Evolutionary conservation across 805 yeast genomes (phyloP).

Genomic region (Wickerhamia fluorescens): DNA sequence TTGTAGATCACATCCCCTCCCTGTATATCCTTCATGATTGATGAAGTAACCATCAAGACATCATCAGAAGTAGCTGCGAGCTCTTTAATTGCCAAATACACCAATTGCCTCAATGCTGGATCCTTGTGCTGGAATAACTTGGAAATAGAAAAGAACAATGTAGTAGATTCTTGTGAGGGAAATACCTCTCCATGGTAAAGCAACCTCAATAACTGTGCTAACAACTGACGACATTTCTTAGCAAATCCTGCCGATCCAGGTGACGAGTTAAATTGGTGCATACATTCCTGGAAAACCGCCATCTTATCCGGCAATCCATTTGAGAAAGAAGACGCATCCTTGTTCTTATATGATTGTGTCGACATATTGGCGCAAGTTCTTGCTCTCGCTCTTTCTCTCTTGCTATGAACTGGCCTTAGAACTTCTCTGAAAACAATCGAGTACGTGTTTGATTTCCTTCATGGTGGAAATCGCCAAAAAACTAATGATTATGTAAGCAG

Average conservation of each 20-base stretch:
- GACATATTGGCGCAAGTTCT: constrained; percentile 47
- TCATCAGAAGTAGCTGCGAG: constrained; percentile 79
- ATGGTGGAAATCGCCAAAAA: too few relatives aligned
- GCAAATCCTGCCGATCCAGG: constrained; percentile 60
- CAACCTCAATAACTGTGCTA: constrained; percentile 77
- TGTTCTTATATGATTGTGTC: constrained; percentile 73
- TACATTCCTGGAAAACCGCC: constrained; percentile 95
- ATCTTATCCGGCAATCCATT: constrained; percentile 81
- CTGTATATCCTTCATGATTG: constrained; percentile 97
- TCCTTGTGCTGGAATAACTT: constrained; percentile 92
- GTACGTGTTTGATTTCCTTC: too few relatives aligned
- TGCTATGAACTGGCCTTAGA: too few relatives aligned
- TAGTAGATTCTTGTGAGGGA: constrained; percentile 85
- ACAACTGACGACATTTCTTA: constrained; percentile 72
- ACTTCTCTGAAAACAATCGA: too few relatives aligned
- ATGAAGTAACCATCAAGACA: constrained; percentile 94
- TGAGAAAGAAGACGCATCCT: constrained; percentile 54
- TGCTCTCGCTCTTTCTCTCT: too few relatives aligned
- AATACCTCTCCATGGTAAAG: constrained; percentile 82
- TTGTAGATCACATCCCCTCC: constrained; percentile 78
- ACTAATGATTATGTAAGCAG: too few relatives aligned
- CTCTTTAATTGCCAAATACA: constrained; percentile 90
- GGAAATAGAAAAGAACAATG: constrained; percentile 86
- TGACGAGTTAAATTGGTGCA: constrained; percentile 84
- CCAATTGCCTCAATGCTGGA: constrained; percentile 82